These are phyloP conservation scores for Yamadazyma blattariae DNA, from an alignment of 1,139 yeast genomes.

Conservation along the genomic window DNA sequence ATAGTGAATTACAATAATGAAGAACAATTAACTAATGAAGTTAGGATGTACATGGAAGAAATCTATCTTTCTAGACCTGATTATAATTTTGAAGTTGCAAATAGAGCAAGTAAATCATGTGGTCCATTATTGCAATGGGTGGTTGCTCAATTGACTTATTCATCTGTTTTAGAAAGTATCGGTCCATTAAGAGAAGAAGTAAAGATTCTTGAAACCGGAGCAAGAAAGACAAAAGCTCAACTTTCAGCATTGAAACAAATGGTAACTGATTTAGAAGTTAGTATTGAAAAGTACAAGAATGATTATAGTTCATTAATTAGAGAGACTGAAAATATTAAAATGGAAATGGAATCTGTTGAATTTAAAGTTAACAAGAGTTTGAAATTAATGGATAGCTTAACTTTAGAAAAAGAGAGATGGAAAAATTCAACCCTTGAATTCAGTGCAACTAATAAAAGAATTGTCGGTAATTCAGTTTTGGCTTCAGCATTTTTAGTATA, in stretches of 20 bases:
- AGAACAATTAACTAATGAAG: constrained; percentile 50
- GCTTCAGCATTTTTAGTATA: constrained; percentile 63
- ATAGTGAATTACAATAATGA: constrained; percentile 76
- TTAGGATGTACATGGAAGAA: constrained; percentile 54
- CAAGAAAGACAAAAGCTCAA: constrained; percentile 61
- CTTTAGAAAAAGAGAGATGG: constrained; percentile 80
- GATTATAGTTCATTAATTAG: constrained; percentile 72
- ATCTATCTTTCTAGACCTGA: constrained; percentile 62
- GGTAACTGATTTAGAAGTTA: constrained; percentile 70
- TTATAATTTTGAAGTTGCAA: constrained; percentile 70
- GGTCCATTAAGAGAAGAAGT: constrained; percentile 79
- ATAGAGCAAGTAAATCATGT: constrained; percentile 92
- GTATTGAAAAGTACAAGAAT: constrained; percentile 65
- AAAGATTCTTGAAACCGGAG: constrained; percentile 51
- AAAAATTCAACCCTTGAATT: constrained; percentile 51
- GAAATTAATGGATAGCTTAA: constrained; percentile 58
- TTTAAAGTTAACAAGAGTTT: constrained; percentile 62
- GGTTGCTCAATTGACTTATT: constrained; percentile 74
- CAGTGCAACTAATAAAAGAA: constrained; percentile 37
- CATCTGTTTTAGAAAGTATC: constrained; percentile 64
- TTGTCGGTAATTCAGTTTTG: constrained; percentile 66
- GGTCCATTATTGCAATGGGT: constrained; percentile 94
- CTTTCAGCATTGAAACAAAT: constrained; percentile 77
- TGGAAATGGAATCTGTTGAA: constrained; percentile 65
- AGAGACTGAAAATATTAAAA: constrained; percentile 72